Conservation (phyloP, 2,329 filamentous ascomycete genomes). For the Aureobasidium zeae region DNA sequence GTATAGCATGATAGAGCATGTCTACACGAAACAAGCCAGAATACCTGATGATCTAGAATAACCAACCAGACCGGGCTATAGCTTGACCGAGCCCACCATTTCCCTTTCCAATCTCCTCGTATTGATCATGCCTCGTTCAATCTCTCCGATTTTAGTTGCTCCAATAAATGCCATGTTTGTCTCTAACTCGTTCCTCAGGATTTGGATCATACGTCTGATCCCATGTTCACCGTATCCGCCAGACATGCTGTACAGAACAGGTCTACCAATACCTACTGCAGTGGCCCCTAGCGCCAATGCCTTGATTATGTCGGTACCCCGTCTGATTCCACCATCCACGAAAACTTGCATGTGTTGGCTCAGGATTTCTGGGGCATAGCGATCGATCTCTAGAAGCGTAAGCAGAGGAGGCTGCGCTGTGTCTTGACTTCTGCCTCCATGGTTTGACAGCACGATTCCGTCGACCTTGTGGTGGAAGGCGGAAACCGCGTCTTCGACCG, state of each 20-base stretch:
- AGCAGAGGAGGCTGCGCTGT: constrained; percentile 46
- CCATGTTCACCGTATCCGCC: constrained; percentile 44
- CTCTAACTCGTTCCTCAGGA: constrained; percentile 46
- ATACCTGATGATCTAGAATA: no score
- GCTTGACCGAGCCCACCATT: constrained; percentile 9
- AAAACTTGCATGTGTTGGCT: constrained; percentile 47
- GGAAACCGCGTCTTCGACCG: constrained; percentile 32
- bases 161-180: constrained; percentile 56
- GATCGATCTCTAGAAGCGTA: constrained; percentile 52
- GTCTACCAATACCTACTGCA: constrained; percentile 50
- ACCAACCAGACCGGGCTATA: background rate
- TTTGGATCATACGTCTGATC: constrained; percentile 38
- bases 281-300: constrained; percentile 53
- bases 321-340: constrained; percentile 52
- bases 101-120: constrained; percentile 7
- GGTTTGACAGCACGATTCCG: constrained; percentile 42
- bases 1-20: no score
- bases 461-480: constrained; percentile 35
- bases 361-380: constrained; percentile 50
- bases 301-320: constrained; percentile 58
- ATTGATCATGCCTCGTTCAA: constrained; percentile 11
- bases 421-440: constrained; percentile 44
- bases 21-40: no score
- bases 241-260: constrained; percentile 47
- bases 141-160: constrained; percentile 40